Evolutionary conservation across 2,329 filamentous ascomycete species (phyloP).

Genomic region (Grosmannia serpens): DNA sequence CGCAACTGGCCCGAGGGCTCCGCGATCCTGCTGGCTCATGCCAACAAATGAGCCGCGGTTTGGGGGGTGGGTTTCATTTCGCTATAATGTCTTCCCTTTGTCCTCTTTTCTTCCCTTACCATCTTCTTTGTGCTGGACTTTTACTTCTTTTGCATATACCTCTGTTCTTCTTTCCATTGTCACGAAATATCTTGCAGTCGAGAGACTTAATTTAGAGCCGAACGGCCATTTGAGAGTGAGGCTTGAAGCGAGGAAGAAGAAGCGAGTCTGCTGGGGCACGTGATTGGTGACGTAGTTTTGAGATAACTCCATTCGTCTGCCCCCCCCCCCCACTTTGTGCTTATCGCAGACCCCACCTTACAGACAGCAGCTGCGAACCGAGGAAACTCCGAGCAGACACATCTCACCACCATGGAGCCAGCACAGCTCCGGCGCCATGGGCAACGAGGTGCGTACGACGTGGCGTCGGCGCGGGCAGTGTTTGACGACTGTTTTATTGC

Average conservation of each 20-base stretch:
- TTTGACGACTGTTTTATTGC: conserved; percentile 12
- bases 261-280: too few relatives aligned
- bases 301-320: too few relatives aligned
- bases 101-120: not conserved
- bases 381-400: too few relatives aligned
- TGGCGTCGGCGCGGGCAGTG: conserved; percentile 7
- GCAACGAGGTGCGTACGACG: conserved; percentile 9
- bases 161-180: not conserved
- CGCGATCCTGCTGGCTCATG: conserved; percentile 25
- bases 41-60: not conserved
- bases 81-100: not conserved
- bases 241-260: too few relatives aligned
- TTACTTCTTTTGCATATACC: not conserved
- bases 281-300: too few relatives aligned
- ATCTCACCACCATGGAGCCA: conserved; percentile 2
- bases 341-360: too few relatives aligned
- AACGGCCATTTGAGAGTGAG: not conserved
- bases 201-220: not conserved
- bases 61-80: not conserved
- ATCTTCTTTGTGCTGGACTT: not conserved
- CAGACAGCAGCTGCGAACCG: too few relatives aligned
- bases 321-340: too few relatives aligned
- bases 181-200: not conserved
- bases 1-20: conserved; percentile 48
- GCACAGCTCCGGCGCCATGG: conserved; percentile 8